Conservation (phyloP, 257 asterid species). For the Agastache rugosa region DNA sequence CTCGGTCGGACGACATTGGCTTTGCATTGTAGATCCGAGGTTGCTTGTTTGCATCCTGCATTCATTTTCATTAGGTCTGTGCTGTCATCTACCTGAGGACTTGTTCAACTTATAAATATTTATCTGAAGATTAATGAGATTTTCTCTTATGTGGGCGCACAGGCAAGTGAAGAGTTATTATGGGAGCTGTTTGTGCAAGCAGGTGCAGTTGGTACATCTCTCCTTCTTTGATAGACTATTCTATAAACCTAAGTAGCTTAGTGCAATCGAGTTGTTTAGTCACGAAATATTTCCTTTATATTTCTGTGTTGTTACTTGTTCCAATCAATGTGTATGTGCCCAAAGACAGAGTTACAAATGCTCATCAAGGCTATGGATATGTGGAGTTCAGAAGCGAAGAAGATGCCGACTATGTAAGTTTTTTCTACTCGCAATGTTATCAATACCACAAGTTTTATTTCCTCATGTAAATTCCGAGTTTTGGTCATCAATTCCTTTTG, state of each 20-base stretch:
- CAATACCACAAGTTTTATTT: not conserved
- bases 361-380: slow-evolving; percentile 96
- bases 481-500: slow-evolving; percentile 34
- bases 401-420: slow-evolving; percentile 92
- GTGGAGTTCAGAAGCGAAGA: slow-evolving; percentile 97
- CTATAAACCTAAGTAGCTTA: not conserved
- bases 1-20: not conserved
- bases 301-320: slow-evolving; percentile 29
- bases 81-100: not conserved
- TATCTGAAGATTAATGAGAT: not conserved
- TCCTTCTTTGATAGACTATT: not conserved
- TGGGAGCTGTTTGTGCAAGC: slow-evolving; percentile 99
- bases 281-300: not conserved
- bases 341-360: slow-evolving; percentile 91
- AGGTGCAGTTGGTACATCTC: slow-evolving; percentile 86
- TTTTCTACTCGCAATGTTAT: slow-evolving; percentile 9
- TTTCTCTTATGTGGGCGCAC: slow-evolving; percentile 32
- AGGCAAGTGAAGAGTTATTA: slow-evolving; percentile 86
- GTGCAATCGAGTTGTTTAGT: not conserved
- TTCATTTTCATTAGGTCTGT: not conserved
- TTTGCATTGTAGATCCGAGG: not conserved
- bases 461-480: slow-evolving; percentile 20
- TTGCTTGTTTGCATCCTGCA: not conserved
- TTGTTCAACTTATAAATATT: not conserved
- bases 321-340: slow-evolving; percentile 96